Base-by-base conservation (phyloP, 108 stramenopile species). In the Cyclotella cryptica region DNA sequence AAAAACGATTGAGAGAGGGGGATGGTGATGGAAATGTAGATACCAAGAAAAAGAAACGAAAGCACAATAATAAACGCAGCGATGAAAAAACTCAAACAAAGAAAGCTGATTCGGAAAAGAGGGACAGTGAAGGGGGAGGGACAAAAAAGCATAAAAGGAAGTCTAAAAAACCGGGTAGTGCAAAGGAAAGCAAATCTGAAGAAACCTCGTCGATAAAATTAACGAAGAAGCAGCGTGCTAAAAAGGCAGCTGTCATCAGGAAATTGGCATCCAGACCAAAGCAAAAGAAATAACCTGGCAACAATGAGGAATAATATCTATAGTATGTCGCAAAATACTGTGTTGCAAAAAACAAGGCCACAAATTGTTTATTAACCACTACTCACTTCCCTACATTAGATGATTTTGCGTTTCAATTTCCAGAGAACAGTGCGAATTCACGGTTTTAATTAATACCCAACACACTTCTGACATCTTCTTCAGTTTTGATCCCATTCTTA, bases 391-490 rank as follows among this genome's bases (percentile, higher is more conserved):
- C n/a, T n/a, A n/a, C n/a, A n/a, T n/a, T n/a, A n/a, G n/a, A n/a
- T n/a, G n/a, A n/a, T n/a, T n/a, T n/a, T n/a, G n/a, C n/a, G n/a
- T 35, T 35, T 6, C 35, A 9, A 17, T 49, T 3, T 49, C 47
- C 47, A 49, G 47, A 9, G 47, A 49, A 49, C 3, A 39, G 7
- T 39, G 14, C 29, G 14, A 30, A 39, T 0, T 35, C 35, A 13
- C 21, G 45, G 5, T 15, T 7, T 46, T 66, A 80, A 55, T 72
- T 71, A 26, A 90, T 71, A 19, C 90, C 90, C 41, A 90, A 79
- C 18, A 90, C 72, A 26, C 74, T 68, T 70, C 79, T 88, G 35
- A 90, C 88, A 69, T 90, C 85, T 40, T 87, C 86, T 49, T 88
- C 90, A 41, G 73, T 88, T 62, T 81, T 85, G 27, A 90, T 47